Evolutionary conservation across 148 eudicot genomes (phyloP).

Genomic region (Chenopodium quinoa): DNA sequence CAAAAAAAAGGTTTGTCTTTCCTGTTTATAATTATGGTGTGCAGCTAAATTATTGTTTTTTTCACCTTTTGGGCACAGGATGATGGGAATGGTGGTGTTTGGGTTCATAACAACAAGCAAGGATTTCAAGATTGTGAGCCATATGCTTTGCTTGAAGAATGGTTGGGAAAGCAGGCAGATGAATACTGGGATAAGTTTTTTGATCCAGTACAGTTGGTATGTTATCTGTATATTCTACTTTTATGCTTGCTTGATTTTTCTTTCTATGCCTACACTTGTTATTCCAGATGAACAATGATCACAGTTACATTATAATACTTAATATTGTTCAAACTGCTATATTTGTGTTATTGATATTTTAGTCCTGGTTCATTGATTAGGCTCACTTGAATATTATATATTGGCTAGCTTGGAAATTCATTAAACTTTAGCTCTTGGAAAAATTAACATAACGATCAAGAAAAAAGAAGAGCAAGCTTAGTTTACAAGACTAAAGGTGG

Average conservation of each 20-base stretch:
- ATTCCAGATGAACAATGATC: not conserved
- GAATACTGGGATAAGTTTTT: conserved; percentile 53
- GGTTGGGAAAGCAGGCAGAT: conserved; percentile 54
- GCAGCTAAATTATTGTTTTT: not conserved
- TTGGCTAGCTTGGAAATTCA: not conserved
- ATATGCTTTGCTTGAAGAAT: conserved; percentile 63
- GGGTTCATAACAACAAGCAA: conserved; percentile 78
- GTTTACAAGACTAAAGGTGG: not conserved
- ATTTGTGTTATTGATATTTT: not conserved
- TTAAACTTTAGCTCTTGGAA: not conserved
- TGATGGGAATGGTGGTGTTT: conserved; percentile 50
- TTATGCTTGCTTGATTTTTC: not conserved
- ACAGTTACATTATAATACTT: not conserved
- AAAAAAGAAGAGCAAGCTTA: not conserved
- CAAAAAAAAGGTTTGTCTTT: not conserved
- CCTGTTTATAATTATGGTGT: not conserved
- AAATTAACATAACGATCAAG: not conserved
- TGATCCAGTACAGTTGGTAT: conserved; percentile 55
- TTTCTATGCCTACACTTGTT: not conserved
- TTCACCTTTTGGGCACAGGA: conserved; percentile 37
- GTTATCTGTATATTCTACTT: not conserved
- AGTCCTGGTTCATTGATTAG: not conserved
- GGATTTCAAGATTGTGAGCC: conserved; percentile 72
- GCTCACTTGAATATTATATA: not conserved
- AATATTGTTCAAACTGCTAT: not conserved